Evolutionary conservation across 139 green algal species (phyloP).

Genomic region (Picochlorum sp.): DNA sequence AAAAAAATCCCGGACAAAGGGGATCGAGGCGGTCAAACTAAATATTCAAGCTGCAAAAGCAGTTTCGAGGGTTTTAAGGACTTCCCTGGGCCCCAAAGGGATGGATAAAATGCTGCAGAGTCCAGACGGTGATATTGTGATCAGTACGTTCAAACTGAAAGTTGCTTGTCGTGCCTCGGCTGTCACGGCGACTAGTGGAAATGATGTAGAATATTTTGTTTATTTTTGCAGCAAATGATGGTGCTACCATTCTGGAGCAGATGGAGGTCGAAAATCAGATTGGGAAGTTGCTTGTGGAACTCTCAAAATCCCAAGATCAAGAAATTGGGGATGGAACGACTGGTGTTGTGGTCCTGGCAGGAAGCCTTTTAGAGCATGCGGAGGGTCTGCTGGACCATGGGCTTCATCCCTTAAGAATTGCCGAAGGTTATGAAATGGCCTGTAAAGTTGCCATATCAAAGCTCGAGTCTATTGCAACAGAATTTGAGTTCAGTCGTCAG

Average conservation of each 20-base stretch:
- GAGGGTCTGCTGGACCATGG: conserved; percentile 92
- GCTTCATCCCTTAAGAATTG: conserved; percentile 94
- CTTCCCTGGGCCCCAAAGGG: conserved; percentile 82
- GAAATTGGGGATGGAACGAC: conserved; percentile 87
- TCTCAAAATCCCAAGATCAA: conserved; percentile 73
- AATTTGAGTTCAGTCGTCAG: conserved; percentile 68
- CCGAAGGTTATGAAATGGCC: conserved; percentile 97
- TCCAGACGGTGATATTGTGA: conserved; percentile 92
- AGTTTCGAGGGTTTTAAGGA: conserved; percentile 75
- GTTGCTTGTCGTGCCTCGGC: too few relatives aligned
- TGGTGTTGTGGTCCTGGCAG: conserved; percentile 79
- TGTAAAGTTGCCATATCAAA: conserved; percentile 78
- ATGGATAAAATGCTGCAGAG: conserved; percentile 99
- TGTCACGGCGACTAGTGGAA: too few relatives aligned
- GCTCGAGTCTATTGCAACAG: conserved; percentile 49
- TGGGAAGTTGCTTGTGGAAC: conserved; percentile 96
- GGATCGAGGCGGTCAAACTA: conserved; percentile 87
- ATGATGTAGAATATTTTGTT: too few relatives aligned
- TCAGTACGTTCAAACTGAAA: too few relatives aligned
- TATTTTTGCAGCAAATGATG: too few relatives aligned
- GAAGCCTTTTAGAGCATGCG: conserved; percentile 69
- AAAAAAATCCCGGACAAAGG: conserved; percentile 68
- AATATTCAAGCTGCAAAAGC: conserved; percentile 95
- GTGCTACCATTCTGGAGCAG: conserved; percentile 96
- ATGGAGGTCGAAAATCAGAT: conserved; percentile 99